Percentiles rank a stretch among this genome's conserved stretches.
These are phyloP conservation scores for Phytophthora meadii DNA, from an alignment of 352 stramenopile genomes.

Conservation along the genomic window DNA sequence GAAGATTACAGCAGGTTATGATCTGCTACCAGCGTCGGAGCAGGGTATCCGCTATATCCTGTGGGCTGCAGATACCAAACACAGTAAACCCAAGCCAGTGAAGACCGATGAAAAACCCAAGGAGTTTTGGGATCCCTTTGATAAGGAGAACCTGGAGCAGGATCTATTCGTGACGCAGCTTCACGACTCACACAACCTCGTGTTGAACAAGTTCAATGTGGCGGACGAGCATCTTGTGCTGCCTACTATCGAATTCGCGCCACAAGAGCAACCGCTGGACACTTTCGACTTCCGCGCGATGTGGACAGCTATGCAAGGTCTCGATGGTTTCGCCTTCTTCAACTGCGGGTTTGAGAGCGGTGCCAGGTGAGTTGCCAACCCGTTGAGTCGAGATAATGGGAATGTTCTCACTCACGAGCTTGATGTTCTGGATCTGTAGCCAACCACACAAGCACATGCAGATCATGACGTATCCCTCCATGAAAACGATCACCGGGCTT, in stretches of 20 bases:
- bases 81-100: constrained; percentile 48
- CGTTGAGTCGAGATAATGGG: background rate
- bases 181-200: constrained; percentile 77
- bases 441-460: constrained; percentile 92
- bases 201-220: constrained; percentile 87
- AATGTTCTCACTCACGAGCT: constrained; percentile 12
- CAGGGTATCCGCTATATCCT: constrained; percentile 58
- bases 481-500: constrained; percentile 63
- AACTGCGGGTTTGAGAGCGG: constrained; percentile 87
- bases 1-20: constrained; percentile 62
- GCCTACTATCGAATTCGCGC: constrained; percentile 72
- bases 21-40: constrained; percentile 52
- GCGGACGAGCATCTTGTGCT: constrained; percentile 85
- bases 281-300: constrained; percentile 64
- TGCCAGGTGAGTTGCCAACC: constrained; percentile 52
- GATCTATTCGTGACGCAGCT: constrained; percentile 74
- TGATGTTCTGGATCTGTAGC: constrained; percentile 38
- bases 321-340: constrained; percentile 86
- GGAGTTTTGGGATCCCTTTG: constrained; percentile 75
- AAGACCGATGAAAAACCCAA: constrained; percentile 19
- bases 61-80: constrained; percentile 50
- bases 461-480: constrained; percentile 82
- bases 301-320: constrained; percentile 73
- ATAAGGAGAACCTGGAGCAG: constrained; percentile 70
- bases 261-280: constrained; percentile 64